Base-by-base conservation (phyloP, 2,329 filamentous ascomycete species). In the Epichloe aotearoae region DNA sequence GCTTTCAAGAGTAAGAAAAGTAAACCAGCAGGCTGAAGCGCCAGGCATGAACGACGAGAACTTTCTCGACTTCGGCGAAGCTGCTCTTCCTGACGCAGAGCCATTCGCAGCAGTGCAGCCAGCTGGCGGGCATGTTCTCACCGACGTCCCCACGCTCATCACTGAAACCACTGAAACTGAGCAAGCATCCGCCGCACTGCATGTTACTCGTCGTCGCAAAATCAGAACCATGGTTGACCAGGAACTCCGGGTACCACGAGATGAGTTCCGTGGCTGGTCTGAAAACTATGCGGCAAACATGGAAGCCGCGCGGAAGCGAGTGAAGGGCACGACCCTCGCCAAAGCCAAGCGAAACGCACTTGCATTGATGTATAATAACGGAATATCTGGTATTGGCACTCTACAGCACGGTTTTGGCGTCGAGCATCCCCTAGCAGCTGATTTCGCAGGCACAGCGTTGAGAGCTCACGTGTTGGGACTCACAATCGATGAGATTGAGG, bases 241-340 rank as follows among this genome's bases (percentile, higher is more conserved):
- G 11, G 52, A 47, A 52, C 66, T 66, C 15, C 61, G 64, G 17
- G 30, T 77, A 10, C 58, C 68, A 10, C 58, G 65, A 51, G 57
- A 55, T 12, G 63, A 67, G 48, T 60, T 74, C 46, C 66, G 64
- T 50, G 50, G 54, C 5, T 77, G 73, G 74, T 59, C 64, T 48
- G 50, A 55, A 1, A 58, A 72, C 40, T 78, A 79, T 51, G 53
- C 70, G 7, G 54, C 62, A 11, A 83, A 82, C 55, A 89, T 87
- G 78, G 57, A 64, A 30, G 62, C 57, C 17, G 56, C 54, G 39
- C 60, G 54, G 50, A 65, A 64, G 49, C 53, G 51, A 50, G 59
- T 42, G 3, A 55, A 57, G 34, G 52, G 51, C 7, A 58, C 61
- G 36, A 65, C 65, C 0, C 45, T 52, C 11, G 56, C 62, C 3